Evolutionary conservation across 179 eudicot species (phyloP).

Genomic region (Actinidia polygama): DNA sequence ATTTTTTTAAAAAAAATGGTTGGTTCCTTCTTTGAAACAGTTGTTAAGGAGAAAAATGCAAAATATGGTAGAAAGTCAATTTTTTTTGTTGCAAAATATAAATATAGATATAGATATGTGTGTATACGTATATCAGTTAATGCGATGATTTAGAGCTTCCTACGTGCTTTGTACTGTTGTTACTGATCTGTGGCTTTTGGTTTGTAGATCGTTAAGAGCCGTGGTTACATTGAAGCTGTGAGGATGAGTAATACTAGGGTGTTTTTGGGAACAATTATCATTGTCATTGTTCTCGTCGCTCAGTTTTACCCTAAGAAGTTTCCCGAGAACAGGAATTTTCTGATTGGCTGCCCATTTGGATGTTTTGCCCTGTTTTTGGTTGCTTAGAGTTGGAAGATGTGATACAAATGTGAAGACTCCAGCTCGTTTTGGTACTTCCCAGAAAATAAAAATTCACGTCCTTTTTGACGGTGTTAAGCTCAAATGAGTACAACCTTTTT

Average conservation of each 20-base stretch:
- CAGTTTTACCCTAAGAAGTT: conserved; percentile 94
- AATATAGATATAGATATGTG: too few relatives aligned
- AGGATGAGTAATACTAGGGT: conserved; percentile 82
- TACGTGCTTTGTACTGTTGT: neutral
- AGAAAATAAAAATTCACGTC: too few relatives aligned
- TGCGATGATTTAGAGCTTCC: neutral
- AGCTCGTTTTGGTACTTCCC: too few relatives aligned
- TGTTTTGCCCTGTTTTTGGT: too few relatives aligned
- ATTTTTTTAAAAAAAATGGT: too few relatives aligned
- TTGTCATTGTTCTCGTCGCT: conserved; percentile 79
- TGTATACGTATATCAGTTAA: neutral
- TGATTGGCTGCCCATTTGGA: conserved; percentile 81
- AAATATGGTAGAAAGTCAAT: too few relatives aligned
- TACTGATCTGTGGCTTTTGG: neutral
- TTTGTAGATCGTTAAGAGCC: conserved; percentile 69
- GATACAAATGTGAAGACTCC: too few relatives aligned
- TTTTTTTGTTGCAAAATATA: too few relatives aligned
- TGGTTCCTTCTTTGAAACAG: too few relatives aligned
- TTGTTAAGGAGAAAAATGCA: too few relatives aligned
- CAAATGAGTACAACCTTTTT: too few relatives aligned
- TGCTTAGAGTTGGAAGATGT: neutral
- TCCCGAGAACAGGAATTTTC: conserved; percentile 70
- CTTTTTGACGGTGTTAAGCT: too few relatives aligned
- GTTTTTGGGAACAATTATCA: conserved; percentile 72
- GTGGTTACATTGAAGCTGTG: conserved; percentile 89